Percentiles rank a stretch among this genome's conserved stretches.
phyloP scores from a whole-genome alignment of 108 stramenopile genomes.

The Licmophora abbreviata region DNA sequence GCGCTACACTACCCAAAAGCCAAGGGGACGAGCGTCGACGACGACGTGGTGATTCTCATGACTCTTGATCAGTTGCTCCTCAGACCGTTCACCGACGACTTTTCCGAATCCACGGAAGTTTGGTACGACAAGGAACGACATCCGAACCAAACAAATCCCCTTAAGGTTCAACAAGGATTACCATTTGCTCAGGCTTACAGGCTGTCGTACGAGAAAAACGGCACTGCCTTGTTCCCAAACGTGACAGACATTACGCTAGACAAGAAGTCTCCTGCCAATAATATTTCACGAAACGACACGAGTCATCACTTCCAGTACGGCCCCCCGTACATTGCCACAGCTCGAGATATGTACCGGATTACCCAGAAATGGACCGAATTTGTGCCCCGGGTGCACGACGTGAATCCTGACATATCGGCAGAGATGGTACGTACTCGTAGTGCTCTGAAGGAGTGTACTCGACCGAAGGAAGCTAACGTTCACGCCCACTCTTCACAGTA shows the following conservation, averaged over 20 bases:
- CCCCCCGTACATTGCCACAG: conserved; percentile 21
- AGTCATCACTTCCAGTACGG: conserved; percentile 42
- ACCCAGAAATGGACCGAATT: conserved; percentile 23
- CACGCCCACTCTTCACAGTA: conserved; percentile 55
- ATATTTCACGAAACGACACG: conserved; percentile 16
- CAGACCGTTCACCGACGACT: conserved; percentile 73
- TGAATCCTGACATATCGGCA: conserved; percentile 29
- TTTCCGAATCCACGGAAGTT: conserved; percentile 49
- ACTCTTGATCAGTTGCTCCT: conserved; percentile 78
- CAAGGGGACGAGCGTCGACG: conserved; percentile 36
- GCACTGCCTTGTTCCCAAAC: conserved; percentile 55
- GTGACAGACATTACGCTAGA: conserved; percentile 51
- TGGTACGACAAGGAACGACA: conserved; percentile 23
- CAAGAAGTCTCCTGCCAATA: conserved; percentile 28
- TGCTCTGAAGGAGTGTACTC: conserved; percentile 74
- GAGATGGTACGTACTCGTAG: conserved; percentile 93
- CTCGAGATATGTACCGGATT: conserved; percentile 25
- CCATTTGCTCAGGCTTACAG: conserved; percentile 89
- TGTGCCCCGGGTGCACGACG: conserved; percentile 12
- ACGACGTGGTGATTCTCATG: conserved; percentile 65
- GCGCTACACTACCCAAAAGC: conserved; percentile 45
- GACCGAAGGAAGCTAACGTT: conserved; percentile 43
- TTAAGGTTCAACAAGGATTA: conserved; percentile 73
- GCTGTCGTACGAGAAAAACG: conserved; percentile 58
- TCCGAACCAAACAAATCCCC: conserved; percentile 19